A percentile compares a stretch with the other conserved stretches of the same genome.
Conservation (phyloP, 2,329 filamentous ascomycete genomes). For the Diaporthe velutina region DNA sequence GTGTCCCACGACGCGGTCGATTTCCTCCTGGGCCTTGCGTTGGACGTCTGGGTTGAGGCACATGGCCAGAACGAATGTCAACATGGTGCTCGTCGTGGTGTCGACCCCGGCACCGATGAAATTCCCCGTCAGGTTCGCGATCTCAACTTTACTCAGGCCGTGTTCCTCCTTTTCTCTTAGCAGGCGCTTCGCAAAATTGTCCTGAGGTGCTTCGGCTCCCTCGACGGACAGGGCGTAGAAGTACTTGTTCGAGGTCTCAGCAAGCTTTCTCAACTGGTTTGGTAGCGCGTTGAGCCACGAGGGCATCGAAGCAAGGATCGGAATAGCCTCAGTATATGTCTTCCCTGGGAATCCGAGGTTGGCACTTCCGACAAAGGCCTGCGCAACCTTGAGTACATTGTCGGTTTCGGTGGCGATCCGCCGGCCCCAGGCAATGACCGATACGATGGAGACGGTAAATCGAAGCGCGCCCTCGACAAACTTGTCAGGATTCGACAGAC, state of each 20-base stretch:
- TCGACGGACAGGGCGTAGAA: slow-evolving; percentile 19
- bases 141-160: not conserved
- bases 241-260: slow-evolving; percentile 6
- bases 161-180: slow-evolving; percentile 2
- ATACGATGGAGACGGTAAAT: not conserved
- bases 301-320: not conserved
- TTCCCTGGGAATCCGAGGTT: slow-evolving; percentile 6
- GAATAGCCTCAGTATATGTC: not conserved
- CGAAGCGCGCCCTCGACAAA: not conserved
- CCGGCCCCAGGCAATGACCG: not conserved
- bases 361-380: not conserved
- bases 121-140: not conserved
- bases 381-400: slow-evolving; percentile 14
- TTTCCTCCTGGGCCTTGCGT: slow-evolving; percentile 1
- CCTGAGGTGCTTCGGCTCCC: not conserved
- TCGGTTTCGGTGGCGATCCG: not conserved
- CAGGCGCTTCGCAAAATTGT: not conserved
- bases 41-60: slow-evolving; percentile 11
- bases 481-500: not conserved
- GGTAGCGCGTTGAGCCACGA: slow-evolving; percentile 1
- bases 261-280: not conserved
- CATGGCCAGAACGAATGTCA: slow-evolving; percentile 8
- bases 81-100: not conserved
- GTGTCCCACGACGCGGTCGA: not conserved
- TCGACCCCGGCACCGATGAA: slow-evolving; percentile 14